phyloP scores from a whole-genome alignment of 129 eudicot species.

The Artemisia annua region DNA sequence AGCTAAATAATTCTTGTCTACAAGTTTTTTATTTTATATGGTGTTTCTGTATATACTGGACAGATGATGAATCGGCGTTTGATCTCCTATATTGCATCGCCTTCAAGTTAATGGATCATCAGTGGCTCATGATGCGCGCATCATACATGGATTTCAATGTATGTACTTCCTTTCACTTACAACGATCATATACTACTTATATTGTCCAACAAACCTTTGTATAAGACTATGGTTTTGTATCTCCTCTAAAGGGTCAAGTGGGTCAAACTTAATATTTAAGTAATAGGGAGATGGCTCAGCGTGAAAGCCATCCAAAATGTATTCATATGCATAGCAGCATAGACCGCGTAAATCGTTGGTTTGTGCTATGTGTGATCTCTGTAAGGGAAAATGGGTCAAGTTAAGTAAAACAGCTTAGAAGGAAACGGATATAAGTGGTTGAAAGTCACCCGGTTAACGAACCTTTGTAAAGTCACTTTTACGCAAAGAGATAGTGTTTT shows the following conservation, averaged over 20 bases:
- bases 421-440: too few species aligned
- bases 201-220: neutral
- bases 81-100: constrained; percentile 89
- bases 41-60: constrained; percentile 8
- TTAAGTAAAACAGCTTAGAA: neutral
- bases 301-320: too few species aligned
- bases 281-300: too few species aligned
- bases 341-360: too few species aligned
- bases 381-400: neutral
- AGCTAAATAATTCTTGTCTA: neutral
- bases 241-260: too few species aligned
- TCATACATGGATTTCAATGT: constrained; percentile 99
- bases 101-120: constrained; percentile 89
- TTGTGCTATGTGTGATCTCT: too few species aligned
- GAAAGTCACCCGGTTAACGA: too few species aligned
- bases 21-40: neutral
- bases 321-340: too few species aligned
- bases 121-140: constrained; percentile 97
- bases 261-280: too few species aligned
- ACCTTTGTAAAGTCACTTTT: too few species aligned
- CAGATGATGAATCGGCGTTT: constrained; percentile 90
- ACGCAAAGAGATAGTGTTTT: too few species aligned
- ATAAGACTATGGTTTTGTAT: neutral
- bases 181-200: neutral
- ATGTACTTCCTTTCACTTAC: constrained; percentile 33